Base-by-base conservation (phyloP, 768 basidiomycete genomes). In the Rhodotorula kratochvilovae region DNA sequence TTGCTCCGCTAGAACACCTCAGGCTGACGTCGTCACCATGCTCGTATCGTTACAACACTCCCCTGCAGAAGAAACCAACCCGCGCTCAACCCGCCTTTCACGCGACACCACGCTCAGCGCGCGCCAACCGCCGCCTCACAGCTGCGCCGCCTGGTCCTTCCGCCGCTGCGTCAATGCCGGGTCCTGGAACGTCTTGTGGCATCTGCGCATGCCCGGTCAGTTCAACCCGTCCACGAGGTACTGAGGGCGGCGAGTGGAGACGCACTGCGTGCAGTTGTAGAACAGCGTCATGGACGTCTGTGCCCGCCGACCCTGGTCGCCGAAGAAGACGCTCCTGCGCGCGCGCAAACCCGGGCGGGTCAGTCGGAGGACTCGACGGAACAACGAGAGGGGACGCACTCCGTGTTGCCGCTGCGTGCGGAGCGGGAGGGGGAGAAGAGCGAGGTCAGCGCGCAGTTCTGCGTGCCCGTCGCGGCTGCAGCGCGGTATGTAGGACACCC, bases 301-400 rank as follows among this genome's bases (percentile, higher is more conserved):
- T 77, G 91, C 92, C 66, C 95, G 88, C 79, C 95, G 94, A 27
- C 92, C 96, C 80, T 98, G 95, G 81, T 97, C 95, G 81, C 97
- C 95, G 80, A 90, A 98, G 79, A 90, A 87, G 10, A 98, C 94
- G 61, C 91, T 87, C 78, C 94, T 98, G 77, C n/a, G 72, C 33
- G 56, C 56, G 46, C 23, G 29, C 29, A 58, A 1, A n/a, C 21
- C 4, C 42, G 17, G 5, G 15, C 11, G 2, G 36, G 67, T 35
- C 16, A 27, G 2, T 13, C 39, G 43, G n/a, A n/a, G n/a, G 45
- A 56, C 46, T 17, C 29, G 39, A 27, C 31, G n/a, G 33, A 36
- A 58, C 59, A 25, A 42, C 51, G 42, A 29, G 16, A 54, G 57
- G 33, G n/a, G 21, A 74, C 79, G 72, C 67, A 80, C 80, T 78